Evolutionary conservation across 2,329 filamentous ascomycete species (phyloP).

Genomic region (Fusarium papillatum): DNA sequence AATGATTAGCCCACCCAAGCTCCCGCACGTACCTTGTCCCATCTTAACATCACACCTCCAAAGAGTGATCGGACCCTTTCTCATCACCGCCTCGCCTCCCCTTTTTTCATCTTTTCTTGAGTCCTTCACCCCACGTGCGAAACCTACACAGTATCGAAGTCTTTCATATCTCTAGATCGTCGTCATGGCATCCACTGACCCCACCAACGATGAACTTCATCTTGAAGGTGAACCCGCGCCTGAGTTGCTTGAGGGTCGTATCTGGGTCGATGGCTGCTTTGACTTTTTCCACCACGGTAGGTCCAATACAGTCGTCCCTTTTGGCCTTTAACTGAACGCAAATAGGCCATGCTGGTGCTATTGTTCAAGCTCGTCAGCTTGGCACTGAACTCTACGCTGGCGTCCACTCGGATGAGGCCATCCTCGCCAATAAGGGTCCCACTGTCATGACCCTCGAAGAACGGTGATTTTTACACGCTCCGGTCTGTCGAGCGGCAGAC

Average conservation of each 20-base stretch:
- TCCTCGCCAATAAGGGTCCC: slow-evolving; percentile 96
- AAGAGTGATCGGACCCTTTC: not conserved
- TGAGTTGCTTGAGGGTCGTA: slow-evolving; percentile 75
- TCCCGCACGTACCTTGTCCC: slow-evolving; percentile 17
- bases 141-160: not conserved
- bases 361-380: slow-evolving; percentile 94
- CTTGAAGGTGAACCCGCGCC: slow-evolving; percentile 62
- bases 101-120: not conserved
- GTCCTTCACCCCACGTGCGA: not conserved
- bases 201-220: slow-evolving; percentile 43
- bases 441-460: slow-evolving; percentile 97
- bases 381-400: slow-evolving; percentile 92
- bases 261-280: slow-evolving; percentile 99
- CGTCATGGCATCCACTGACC: slow-evolving; percentile 39
- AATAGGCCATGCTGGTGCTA: slow-evolving; percentile 92
- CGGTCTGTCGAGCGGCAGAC: not conserved
- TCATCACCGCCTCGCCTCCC: slow-evolving; percentile 13
- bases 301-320: accelerated
- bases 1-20: slow-evolving; percentile 36
- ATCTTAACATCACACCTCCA: slow-evolving; percentile 15
- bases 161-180: not conserved
- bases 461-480: slow-evolving; percentile 64
- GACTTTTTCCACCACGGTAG: slow-evolving; percentile 98
- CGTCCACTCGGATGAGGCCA: slow-evolving; percentile 95
- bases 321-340: not conserved